phyloP scores from a whole-genome alignment of 441 rosid genomes.

The Eutrema salsugineum region DNA sequence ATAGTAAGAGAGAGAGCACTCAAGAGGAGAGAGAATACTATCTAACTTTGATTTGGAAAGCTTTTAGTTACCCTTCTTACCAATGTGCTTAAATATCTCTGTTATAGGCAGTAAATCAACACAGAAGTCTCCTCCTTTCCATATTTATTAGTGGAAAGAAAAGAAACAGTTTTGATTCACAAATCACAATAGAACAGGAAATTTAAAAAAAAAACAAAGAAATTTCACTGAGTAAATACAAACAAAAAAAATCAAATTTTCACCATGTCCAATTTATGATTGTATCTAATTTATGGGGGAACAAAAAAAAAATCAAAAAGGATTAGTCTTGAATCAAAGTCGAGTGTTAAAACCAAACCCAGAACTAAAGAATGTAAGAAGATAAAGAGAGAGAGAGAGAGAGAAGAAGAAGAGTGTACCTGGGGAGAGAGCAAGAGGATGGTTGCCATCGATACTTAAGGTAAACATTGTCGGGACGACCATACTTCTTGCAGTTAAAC shows the following conservation, averaged over 20 bases:
- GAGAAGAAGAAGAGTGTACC: constrained; percentile 39
- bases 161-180: background rate
- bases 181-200: constrained; percentile 4
- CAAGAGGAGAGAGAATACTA: background rate
- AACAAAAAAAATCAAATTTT: background rate
- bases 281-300: background rate
- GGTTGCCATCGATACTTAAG: constrained; percentile 92
- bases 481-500: constrained; percentile 76
- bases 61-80: constrained; percentile 1
- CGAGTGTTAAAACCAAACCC: background rate
- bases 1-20: background rate
- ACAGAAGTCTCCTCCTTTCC: background rate
- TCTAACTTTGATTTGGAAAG: constrained; percentile 11
- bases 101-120: constrained; percentile 2
- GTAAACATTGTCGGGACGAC: constrained; percentile 67
- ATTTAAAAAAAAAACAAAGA: background rate
- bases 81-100: constrained; percentile 9
- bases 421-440: constrained; percentile 62
- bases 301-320: background rate
- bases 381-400: background rate
- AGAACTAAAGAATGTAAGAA: constrained; percentile 4
- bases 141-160: constrained; percentile 1
- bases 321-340: background rate
- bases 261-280: background rate
- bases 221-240: too few species aligned